phyloP scores from a whole-genome alignment of 805 yeast species.

The Starmerella bacillaris region DNA sequence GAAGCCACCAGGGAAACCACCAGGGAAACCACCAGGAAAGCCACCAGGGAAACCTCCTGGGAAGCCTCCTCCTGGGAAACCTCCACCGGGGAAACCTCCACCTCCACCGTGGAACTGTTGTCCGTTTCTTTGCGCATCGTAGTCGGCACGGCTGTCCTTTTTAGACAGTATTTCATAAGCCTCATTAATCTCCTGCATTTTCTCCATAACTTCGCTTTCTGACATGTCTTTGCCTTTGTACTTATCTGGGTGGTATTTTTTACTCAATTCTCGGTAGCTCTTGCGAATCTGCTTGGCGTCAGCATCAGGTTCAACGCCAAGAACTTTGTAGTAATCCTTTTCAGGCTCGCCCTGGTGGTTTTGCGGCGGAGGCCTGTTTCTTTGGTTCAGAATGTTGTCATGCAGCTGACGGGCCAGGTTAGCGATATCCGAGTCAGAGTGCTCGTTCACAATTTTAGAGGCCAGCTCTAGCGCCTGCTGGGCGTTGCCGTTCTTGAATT shows the following conservation, averaged over 20 bases:
- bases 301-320: conserved; percentile 53
- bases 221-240: conserved; percentile 45
- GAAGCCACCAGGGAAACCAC: conserved; percentile 4
- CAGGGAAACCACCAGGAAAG: background rate
- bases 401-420: conserved; percentile 15
- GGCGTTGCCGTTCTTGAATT: conserved; percentile 13
- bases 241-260: conserved; percentile 84
- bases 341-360: conserved; percentile 22
- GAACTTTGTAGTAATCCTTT: conserved; percentile 62
- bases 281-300: conserved; percentile 54
- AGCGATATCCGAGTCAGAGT: conserved; percentile 12
- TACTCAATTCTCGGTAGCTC: conserved; percentile 62
- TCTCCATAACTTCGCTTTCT: conserved; percentile 51
- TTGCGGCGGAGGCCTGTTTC: conserved; percentile 3
- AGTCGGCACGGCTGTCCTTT: conserved; percentile 42
- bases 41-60: conserved; percentile 9
- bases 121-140: conserved; percentile 29
- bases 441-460: conserved; percentile 7
- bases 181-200: conserved; percentile 82
- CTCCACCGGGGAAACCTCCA: conserved; percentile 8
- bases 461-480: conserved; percentile 18
- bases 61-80: too few species aligned
- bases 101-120: conserved; percentile 5
- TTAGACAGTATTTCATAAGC: conserved; percentile 77
- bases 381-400: conserved; percentile 16